Base-by-base conservation (phyloP, 768 basidiomycete genomes). In the Gloeostereum incarnatum region DNA sequence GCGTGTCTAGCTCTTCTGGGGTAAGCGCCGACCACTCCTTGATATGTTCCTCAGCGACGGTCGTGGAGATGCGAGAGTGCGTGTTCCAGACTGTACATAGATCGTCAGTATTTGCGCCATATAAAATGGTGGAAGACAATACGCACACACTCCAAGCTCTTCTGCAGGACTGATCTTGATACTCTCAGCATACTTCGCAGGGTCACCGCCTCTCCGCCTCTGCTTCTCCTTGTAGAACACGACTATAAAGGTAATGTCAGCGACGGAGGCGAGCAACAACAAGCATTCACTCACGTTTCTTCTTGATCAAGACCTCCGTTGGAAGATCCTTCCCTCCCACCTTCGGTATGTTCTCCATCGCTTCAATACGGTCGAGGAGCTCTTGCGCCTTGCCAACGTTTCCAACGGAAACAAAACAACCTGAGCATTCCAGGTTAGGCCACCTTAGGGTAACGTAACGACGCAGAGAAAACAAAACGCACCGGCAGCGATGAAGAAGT, bases 401-500 rank as follows among this genome's bases (percentile, higher is more conserved):
- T 21, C 71, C 68, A 6, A 77, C 45, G 0, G 77, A 73, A 34
- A 81, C 50, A 46, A 78, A 67, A 48, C 85, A 88, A 1, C 85
- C 81, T 69, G 27, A 16, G 29, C 4, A 25, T n/a, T n/a, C n/a
- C n/a, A n/a, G n/a, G n/a, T n/a, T n/a, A n/a, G n/a, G n/a, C n/a
- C n/a, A n/a, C n/a, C n/a, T n/a, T n/a, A n/a, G n/a, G n/a, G n/a
- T n/a, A n/a, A n/a, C n/a, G n/a, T n/a, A n/a, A n/a, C n/a, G n/a
- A 39, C 16, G 19, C 29, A 23, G 35, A 38, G 17, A 21, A 25
- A 18, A 38, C 19, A 59, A 42, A 32, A 31, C 19, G 42, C 50
- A n/a, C 75, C 81, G n/a, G 79, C 82, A 16, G 81, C 78, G 23
- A 86, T 70, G 53, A 80, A 85, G 45, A 77, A 76, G 54, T 88